phyloP scores from a whole-genome alignment of 2,329 filamentous ascomycete species.

The Albophoma yamanashiensis region DNA sequence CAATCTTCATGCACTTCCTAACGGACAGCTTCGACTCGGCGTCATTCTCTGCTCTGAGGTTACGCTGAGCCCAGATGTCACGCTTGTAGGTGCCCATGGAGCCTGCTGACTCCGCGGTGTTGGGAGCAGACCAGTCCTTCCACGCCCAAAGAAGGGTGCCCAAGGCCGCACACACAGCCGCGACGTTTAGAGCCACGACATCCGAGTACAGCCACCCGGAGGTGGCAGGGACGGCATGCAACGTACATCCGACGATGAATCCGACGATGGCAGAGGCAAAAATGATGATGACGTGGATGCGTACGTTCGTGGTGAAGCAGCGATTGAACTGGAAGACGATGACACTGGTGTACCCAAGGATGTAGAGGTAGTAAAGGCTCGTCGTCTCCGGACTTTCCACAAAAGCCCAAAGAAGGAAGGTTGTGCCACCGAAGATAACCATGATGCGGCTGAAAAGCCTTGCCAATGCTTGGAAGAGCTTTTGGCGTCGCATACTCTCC shows the following conservation, averaged over 20 bases:
- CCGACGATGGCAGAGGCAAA: slow-evolving; percentile 19
- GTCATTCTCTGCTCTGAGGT: slow-evolving; percentile 2
- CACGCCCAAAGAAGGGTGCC: slow-evolving; percentile 19
- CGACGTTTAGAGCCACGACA: slow-evolving; percentile 18
- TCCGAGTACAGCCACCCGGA: slow-evolving; percentile 18
- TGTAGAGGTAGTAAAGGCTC: slow-evolving; percentile 22
- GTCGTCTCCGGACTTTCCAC: slow-evolving; percentile 18
- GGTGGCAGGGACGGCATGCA: slow-evolving; percentile 17
- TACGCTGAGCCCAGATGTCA: slow-evolving; percentile 5
- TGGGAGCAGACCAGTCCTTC: slow-evolving; percentile 11
- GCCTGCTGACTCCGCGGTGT: not conserved
- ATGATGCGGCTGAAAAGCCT: slow-evolving; percentile 18
- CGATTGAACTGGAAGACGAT: slow-evolving; percentile 29
- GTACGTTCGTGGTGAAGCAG: slow-evolving; percentile 25
- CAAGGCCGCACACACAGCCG: slow-evolving; percentile 18
- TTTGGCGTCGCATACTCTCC: slow-evolving; percentile 6
- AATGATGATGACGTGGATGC: slow-evolving; percentile 20
- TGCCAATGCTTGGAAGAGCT: slow-evolving; percentile 12
- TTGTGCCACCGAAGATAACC: slow-evolving; percentile 19
- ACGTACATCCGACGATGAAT: slow-evolving; percentile 18
- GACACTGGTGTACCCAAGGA: slow-evolving; percentile 23
- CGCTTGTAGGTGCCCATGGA: not conserved
- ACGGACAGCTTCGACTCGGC: not conserved
- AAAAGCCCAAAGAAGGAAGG: slow-evolving; percentile 23
- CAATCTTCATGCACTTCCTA: not conserved